phyloP scores from a whole-genome alignment of 139 green algal genomes.

The Chlamydomonas eustigma region DNA sequence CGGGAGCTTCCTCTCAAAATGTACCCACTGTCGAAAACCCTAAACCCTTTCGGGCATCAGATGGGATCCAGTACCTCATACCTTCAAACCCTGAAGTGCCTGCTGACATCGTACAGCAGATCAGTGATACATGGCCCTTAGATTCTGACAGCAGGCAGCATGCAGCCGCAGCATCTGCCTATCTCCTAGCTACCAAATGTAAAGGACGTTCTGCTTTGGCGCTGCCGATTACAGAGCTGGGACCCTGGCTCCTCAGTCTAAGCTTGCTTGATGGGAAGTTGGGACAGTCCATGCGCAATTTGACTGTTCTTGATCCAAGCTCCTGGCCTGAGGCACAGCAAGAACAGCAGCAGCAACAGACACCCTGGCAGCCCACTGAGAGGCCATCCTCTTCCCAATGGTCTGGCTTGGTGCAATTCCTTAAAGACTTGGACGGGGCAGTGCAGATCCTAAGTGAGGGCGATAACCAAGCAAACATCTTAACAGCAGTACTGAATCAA shows the following conservation, averaged over 20 bases:
- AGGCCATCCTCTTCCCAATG: background rate
- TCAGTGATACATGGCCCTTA: too few species aligned
- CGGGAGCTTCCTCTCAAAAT: too few species aligned
- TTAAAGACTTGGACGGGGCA: background rate
- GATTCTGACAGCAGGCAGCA: slow-evolving; percentile 20
- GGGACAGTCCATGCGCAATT: background rate
- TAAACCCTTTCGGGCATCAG: too few species aligned
- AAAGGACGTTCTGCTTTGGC: background rate
- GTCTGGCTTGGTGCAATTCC: background rate
- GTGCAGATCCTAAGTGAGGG: background rate
- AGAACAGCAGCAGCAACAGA: too few species aligned
- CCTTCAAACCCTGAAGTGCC: too few species aligned
- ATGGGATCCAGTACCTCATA: too few species aligned
- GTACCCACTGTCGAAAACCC: too few species aligned
- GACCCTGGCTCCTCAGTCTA: slow-evolving; percentile 1
- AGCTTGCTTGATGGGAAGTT: background rate
- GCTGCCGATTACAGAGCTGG: slow-evolving; percentile 20
- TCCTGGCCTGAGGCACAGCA: background rate
- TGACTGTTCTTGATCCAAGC: background rate
- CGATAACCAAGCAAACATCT: too few species aligned
- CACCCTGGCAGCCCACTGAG: too few species aligned
- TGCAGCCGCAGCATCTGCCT: slow-evolving; percentile 8
- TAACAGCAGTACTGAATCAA: too few species aligned
- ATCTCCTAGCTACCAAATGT: slow-evolving; percentile 9
- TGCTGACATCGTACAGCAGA: too few species aligned